Conservation (phyloP, 23 red algal genomes). For the Cyanidiococcus yangmingshanensis region DNA sequence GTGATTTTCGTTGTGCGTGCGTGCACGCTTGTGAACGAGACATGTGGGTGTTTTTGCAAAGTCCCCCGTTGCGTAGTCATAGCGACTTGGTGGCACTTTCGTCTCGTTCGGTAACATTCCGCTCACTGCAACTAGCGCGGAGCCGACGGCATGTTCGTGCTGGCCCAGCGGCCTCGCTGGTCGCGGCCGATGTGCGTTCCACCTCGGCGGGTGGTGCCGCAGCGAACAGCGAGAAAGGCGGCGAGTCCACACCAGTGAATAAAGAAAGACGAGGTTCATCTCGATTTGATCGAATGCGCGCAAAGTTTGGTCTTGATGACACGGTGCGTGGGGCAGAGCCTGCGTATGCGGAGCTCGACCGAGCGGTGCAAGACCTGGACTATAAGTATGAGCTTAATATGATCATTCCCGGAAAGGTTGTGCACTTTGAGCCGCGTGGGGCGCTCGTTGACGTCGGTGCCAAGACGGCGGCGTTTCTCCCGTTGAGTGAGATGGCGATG, state of each 20-base stretch:
- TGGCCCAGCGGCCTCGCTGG: not conserved
- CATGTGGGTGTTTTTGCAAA: not conserved
- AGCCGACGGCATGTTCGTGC: not conserved
- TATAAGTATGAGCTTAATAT: slow-evolving; percentile 62
- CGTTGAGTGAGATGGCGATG: slow-evolving; percentile 59
- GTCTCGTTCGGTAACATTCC: not conserved
- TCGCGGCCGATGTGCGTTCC: not conserved
- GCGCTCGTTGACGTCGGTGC: slow-evolving; percentile 97
- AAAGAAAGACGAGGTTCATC: not conserved
- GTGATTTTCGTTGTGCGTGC: too few relatives aligned
- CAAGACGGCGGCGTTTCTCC: slow-evolving; percentile 77
- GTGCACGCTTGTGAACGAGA: not conserved
- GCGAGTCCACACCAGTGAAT: too few relatives aligned
- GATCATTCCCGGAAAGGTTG: slow-evolving; percentile 47
- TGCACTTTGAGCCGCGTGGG: slow-evolving; percentile 63
- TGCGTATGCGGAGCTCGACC: slow-evolving; percentile 72
- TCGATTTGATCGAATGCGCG: not conserved
- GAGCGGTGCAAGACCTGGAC: slow-evolving; percentile 44
- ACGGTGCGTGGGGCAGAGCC: not conserved
- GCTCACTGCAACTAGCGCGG: not conserved
- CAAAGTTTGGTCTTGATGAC: not conserved
- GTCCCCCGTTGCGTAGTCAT: not conserved
- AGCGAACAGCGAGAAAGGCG: too few relatives aligned
- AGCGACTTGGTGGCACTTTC: not conserved
- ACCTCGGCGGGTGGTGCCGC: not conserved